Percentiles rank a stretch among this genome's conserved stretches.
Evolutionary conservation across 768 basidiomycete species (phyloP).

Genomic region (Boletus coccyginus): DNA sequence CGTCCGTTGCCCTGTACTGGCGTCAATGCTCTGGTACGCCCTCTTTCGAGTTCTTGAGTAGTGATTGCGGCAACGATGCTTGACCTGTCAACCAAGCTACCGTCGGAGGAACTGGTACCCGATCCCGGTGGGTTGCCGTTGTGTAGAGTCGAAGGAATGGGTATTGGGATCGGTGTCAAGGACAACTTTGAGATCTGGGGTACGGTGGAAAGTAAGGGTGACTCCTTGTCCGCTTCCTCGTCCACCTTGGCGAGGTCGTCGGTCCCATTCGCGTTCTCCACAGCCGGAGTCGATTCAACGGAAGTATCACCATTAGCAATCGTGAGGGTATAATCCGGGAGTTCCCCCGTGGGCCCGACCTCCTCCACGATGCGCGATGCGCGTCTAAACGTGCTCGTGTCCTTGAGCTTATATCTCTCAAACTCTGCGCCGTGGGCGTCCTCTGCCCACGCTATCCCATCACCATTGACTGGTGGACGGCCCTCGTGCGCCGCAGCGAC

Average conservation of each 20-base stretch:
- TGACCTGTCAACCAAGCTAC: conserved; percentile 40
- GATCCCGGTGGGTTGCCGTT: conserved; percentile 30
- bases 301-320: neutral
- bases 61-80: conserved; percentile 33
- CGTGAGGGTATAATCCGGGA: conserved; percentile 29
- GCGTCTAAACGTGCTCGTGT: conserved; percentile 11
- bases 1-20: conserved; percentile 51
- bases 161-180: conserved; percentile 8
- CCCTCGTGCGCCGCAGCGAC: neutral
- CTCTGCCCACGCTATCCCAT: conserved; percentile 54
- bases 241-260: neutral
- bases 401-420: conserved; percentile 22
- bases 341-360: conserved; percentile 46
- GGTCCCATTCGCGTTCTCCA: neutral
- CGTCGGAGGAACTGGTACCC: conserved; percentile 48
- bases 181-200: conserved; percentile 1
- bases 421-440: conserved; percentile 40
- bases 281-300: neutral
- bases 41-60: conserved; percentile 40
- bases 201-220: conserved; percentile 1
- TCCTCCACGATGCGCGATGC: conserved; percentile 31
- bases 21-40: conserved; percentile 51
- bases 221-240: conserved; percentile 7
- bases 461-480: conserved; percentile 9
- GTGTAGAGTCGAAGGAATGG: neutral